Conservation (phyloP, 305 asterid genomes). For the Fraxinus nigra region DNA sequence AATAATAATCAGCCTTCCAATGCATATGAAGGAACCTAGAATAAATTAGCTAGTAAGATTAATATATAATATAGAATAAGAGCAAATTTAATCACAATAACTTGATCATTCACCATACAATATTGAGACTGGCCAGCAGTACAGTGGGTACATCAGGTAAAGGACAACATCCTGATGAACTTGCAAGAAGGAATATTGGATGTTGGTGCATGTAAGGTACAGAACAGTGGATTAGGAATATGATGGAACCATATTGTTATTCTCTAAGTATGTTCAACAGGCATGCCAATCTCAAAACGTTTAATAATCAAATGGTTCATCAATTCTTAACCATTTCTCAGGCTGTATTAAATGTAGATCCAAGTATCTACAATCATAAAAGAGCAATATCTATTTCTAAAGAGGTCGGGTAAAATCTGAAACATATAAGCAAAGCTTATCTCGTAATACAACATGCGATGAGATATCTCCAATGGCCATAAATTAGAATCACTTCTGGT, state of each 20-base stretch:
- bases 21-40: constrained; percentile 64
- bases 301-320: neutral
- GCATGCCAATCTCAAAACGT: neutral
- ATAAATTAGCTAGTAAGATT: constrained; percentile 12
- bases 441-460: neutral
- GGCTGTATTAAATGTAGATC: neutral
- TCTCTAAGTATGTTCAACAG: neutral
- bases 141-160: neutral
- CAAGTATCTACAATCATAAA: neutral
- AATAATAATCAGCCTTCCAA: constrained; percentile 43
- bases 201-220: neutral
- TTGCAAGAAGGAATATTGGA: neutral
- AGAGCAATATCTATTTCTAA: neutral
- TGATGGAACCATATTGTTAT: neutral
- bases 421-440: neutral
- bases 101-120: neutral
- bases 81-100: neutral
- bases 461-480: neutral
- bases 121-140: neutral
- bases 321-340: neutral
- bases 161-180: neutral
- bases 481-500: neutral
- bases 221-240: neutral
- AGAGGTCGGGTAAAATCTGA: neutral
- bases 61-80: neutral